These are phyloP conservation scores for Ophiocordyceps camponoti-floridani DNA, from an alignment of 2,329 filamentous ascomycete genomes.

Conservation along the genomic window DNA sequence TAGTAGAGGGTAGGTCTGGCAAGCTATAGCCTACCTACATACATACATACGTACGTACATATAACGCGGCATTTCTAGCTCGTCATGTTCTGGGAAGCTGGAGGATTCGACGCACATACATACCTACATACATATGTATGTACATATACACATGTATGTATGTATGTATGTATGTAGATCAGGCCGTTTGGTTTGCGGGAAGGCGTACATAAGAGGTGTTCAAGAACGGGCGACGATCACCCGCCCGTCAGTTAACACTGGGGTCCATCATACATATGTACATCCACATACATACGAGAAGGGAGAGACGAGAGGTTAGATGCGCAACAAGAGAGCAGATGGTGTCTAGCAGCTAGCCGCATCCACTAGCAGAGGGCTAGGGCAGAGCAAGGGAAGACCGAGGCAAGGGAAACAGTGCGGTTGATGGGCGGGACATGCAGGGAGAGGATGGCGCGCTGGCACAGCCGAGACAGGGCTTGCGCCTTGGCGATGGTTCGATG, in stretches of 20 bases:
- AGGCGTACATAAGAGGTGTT: background rate
- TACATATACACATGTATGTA: background rate
- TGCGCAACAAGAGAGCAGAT: background rate
- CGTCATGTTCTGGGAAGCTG: too few relatives aligned
- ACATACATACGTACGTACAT: background rate
- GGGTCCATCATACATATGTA: too few relatives aligned
- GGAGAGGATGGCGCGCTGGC: background rate
- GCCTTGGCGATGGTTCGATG: conserved; percentile 1
- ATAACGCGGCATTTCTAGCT: too few relatives aligned
- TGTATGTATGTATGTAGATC: background rate
- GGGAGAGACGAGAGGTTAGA: background rate
- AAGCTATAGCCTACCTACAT: background rate
- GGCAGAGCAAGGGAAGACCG: background rate
- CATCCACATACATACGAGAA: background rate
- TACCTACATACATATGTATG: background rate
- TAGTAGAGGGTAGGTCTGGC: background rate
- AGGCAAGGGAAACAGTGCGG: background rate
- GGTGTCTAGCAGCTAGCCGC: background rate
- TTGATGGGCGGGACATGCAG: background rate
- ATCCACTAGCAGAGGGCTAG: background rate
- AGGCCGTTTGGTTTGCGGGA: background rate
- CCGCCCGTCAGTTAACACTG: too few relatives aligned
- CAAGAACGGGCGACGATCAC: background rate
- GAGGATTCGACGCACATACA: background rate
- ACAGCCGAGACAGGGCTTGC: background rate